Evolutionary conservation across 2,329 filamentous ascomycete genomes (phyloP).

Genomic region (Ophiostoma populinum): DNA sequence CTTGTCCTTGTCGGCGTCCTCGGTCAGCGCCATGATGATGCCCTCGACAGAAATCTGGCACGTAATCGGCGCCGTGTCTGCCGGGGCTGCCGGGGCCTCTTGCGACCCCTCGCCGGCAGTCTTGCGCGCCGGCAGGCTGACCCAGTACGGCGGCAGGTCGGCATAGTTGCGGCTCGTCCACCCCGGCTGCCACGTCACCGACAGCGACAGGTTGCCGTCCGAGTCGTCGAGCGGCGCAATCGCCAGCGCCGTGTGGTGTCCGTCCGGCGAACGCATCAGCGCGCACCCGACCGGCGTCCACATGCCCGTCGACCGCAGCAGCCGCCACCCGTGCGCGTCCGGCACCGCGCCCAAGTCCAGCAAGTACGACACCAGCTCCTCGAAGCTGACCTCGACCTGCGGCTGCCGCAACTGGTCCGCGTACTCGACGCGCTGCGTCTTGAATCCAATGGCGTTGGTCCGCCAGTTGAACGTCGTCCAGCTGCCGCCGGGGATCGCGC

Average conservation of each 20-base stretch:
- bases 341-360: conserved; percentile 46
- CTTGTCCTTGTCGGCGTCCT: conserved; percentile 14
- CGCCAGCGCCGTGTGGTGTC: conserved; percentile 29
- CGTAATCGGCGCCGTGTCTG: conserved; percentile 19
- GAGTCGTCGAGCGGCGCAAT: conserved; percentile 40
- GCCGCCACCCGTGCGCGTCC: conserved; percentile 38
- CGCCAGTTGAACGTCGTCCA: conserved; percentile 53
- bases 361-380: conserved; percentile 42
- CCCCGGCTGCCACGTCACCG: conserved; percentile 34
- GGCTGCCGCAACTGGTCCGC: conserved; percentile 36
- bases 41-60: conserved; percentile 33
- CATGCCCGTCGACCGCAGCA: conserved; percentile 37
- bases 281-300: conserved; percentile 44
- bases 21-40: conserved; percentile 26
- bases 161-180: conserved; percentile 35
- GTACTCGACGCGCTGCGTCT: conserved; percentile 46
- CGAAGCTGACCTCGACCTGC: conserved; percentile 36
- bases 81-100: conserved; percentile 12
- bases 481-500: conserved; percentile 38
- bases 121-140: conserved; percentile 24
- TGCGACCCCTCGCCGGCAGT: conserved; percentile 5
- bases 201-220: conserved; percentile 40
- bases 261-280: conserved; percentile 35
- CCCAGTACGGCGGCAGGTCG: conserved; percentile 43
- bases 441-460: conserved; percentile 41